Conservation (phyloP, 2,329 filamentous ascomycete species). For the Monosporascus cannonballus region DNA sequence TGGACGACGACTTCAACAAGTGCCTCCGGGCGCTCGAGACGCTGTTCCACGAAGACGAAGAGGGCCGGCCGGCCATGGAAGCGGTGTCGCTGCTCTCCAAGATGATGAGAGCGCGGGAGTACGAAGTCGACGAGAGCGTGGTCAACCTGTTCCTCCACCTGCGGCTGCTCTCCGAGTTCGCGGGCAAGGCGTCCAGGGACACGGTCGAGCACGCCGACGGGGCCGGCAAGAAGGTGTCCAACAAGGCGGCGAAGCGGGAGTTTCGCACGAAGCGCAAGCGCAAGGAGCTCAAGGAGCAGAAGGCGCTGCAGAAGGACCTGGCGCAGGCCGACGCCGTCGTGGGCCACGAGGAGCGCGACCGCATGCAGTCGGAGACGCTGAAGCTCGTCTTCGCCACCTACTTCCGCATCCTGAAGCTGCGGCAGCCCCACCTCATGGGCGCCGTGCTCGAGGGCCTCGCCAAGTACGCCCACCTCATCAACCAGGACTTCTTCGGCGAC, state of each 20-base stretch:
- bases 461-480: conserved; percentile 93
- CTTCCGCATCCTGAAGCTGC: conserved; percentile 85
- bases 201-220: conserved; percentile 52
- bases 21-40: conserved; percentile 74
- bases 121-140: conserved; percentile 74
- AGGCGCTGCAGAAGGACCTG: conserved; percentile 88
- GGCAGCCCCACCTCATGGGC: conserved; percentile 83
- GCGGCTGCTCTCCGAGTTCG: conserved; percentile 81
- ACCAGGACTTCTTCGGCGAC: conserved; percentile 98
- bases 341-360: conserved; percentile 84
- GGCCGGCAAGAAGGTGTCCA: conserved; percentile 39
- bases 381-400: conserved; percentile 95
- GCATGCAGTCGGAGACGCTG: conserved; percentile 90
- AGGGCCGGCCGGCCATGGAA: conserved; percentile 82
- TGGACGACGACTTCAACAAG: conserved; percentile 71
- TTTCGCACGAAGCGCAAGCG: conserved; percentile 85
- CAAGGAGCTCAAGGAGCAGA: conserved; percentile 80
- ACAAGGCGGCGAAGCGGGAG: conserved; percentile 67
- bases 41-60: conserved; percentile 80
- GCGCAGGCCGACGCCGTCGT: conserved; percentile 85
- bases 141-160: conserved; percentile 89
- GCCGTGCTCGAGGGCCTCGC: conserved; percentile 91
- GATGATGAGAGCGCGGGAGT: conserved; percentile 90
- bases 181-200: conserved; percentile 74
- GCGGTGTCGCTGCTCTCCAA: conserved; percentile 78